Base-by-base conservation (phyloP, 108 stramenopile species). In the Seminavis robusta region DNA sequence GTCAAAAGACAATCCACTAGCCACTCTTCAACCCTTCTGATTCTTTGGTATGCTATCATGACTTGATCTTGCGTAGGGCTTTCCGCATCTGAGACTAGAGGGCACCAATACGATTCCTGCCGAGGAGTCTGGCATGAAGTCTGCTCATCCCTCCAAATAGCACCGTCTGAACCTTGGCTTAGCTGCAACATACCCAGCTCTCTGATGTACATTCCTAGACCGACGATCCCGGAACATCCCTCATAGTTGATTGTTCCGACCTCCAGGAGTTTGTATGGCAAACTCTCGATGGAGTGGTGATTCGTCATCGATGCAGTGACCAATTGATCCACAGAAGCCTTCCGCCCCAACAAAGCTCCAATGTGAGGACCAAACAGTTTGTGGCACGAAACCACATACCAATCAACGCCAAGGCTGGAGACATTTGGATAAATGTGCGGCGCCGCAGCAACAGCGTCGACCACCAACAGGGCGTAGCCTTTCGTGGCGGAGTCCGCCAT, bases 311-410 rank as follows among this genome's bases (percentile, higher is more conserved):
- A n/a, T 19, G 21, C 33, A 39, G 48, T 21, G 7, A 33, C 36
- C 9, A 70, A 37, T 36, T 61, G 39, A 1, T 34, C 25, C 9
- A 62, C 20, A 42, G 51, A 56, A 54, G 53, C 47, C 34, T 30
- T 52, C 38, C 59, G 19, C 4, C 66, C 83, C 49, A 67, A 52
- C 2, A 91, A 47, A 26, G 65, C 86, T 17, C 87, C 91, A 8
- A 87, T 9, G 60, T 94, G 92, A 1, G 88, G 88, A 1, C 85
- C 88, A 72, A 90, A 89, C 24, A 90, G 15, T 60, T 94, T 90
- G 46, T 89, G 88, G 38, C 74, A 68, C 13, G 84, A 86, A 2
- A 87, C 74, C 5, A 83, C 83, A 62, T 93, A 89, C 74, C 74
- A 89, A 50, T 92, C 90, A 4, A 79, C 84, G 6, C 48, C 33